These are phyloP conservation scores for Neofusicoccum ribis DNA, from an alignment of 2,329 filamentous ascomycete genomes.

Conservation along the genomic window DNA sequence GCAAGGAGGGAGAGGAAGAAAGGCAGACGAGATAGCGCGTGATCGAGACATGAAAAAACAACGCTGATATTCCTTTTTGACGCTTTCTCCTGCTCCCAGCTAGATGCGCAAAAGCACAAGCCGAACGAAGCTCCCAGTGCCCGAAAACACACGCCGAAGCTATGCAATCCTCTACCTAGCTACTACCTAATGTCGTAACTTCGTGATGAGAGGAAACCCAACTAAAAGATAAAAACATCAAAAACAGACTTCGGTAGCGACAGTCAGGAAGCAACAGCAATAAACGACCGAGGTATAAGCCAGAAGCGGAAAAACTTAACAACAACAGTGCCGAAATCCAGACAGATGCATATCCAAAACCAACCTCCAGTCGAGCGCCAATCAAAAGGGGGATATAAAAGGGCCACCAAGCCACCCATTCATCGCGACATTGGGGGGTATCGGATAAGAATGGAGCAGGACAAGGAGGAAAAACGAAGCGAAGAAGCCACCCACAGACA, in stretches of 20 bases:
- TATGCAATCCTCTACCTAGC: slow-evolving; percentile 18
- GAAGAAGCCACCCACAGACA: background rate
- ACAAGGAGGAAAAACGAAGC: slow-evolving; percentile 6
- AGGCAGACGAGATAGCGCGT: background rate
- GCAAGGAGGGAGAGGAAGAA: background rate
- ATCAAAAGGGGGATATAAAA: slow-evolving; percentile 7
- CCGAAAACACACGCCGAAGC: slow-evolving; percentile 13
- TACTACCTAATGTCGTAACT: slow-evolving; percentile 16
- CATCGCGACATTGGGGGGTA: slow-evolving; percentile 14
- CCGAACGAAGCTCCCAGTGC: background rate
- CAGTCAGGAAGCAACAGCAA: slow-evolving; percentile 1
- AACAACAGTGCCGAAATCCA: background rate
- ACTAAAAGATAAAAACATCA: background rate
- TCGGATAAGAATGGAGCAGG: slow-evolving; percentile 15
- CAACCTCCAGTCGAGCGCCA: background rate
- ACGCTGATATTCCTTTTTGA: slow-evolving; percentile 11
- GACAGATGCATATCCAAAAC: background rate
- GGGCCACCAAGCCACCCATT: slow-evolving; percentile 11
- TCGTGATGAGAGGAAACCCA: slow-evolving; percentile 13
- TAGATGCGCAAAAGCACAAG: background rate
- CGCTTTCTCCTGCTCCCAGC: background rate
- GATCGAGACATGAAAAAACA: background rate
- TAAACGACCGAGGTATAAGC: background rate
- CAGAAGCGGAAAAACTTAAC: background rate
- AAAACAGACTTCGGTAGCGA: slow-evolving; percentile 5